Evolutionary conservation across 768 basidiomycete species (phyloP), one percentile per base, ranked within the genome.

Genomic region (Ephemerocybe angulata): DNA sequence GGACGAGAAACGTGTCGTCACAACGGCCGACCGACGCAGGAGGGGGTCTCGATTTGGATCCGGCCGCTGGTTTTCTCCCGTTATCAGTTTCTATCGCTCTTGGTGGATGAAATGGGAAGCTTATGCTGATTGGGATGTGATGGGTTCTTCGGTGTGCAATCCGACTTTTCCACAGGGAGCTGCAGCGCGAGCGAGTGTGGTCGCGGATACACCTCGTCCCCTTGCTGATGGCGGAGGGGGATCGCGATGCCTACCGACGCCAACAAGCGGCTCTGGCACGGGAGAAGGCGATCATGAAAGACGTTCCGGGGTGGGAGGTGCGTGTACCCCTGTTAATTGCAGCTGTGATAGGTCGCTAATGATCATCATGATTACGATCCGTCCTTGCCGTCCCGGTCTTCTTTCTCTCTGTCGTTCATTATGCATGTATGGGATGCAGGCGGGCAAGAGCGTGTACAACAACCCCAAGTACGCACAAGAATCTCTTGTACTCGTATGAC

Each of bases 151-250:
- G 65, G 70, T 72, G 61, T 68, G 63, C 70, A 71, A 65, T 60
- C 58, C 65, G 67, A 70, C 51, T 67, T 67, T 69, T 68, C 57
- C 63, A 64, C 77, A 98, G 96, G 72, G 96, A 99, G 75, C 79
- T 98, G 38, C 78, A 88, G 68, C 82, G 96, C 59, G 96, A 99
- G 76, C 88, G 89, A 72, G 84, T 85, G 31, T 98, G 96, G 96
- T 90, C 94, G 55, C 84, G 96, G 59, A 93, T 99, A 66, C 86
- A 98, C 75, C 82, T 97, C 30, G 87, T 94, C 29, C 97, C 96
- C 10, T 69, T 98, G 54, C 79, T 99, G 43, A 78, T 95, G 62
- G 96, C 96, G 35, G 96, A 99, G 69, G 86, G 86, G 3, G 96
- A 99, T 75, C 87, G 97, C 53, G 93, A 95, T 69, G 77, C 80